phyloP scores from a whole-genome alignment of 176 grass and related monocot species.

The Triticum timopheevii region DNA sequence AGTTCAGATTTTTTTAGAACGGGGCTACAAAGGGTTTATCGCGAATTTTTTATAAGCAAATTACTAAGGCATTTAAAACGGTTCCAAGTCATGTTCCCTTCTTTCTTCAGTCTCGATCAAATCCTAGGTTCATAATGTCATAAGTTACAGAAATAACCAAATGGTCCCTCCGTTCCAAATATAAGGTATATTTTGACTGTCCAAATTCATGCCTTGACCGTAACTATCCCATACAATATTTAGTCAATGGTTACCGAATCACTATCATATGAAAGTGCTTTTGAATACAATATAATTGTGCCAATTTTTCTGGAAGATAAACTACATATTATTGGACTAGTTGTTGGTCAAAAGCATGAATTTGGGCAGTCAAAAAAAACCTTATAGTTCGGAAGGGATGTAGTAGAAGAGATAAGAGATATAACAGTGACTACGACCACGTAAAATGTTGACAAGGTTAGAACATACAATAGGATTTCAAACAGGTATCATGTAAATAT shows the following conservation, averaged over 20 bases:
- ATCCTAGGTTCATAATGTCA: not conserved
- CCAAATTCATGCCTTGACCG: no score
- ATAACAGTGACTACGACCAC: not conserved
- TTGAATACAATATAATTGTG: no score
- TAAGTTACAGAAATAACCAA: constrained; percentile 20
- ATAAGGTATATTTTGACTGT: no score
- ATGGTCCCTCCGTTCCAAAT: not conserved
- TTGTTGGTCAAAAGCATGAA: no score
- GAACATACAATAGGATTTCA: constrained; percentile 11
- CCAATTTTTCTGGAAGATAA: no score
- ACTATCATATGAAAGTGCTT: no score
- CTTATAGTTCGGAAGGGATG: no score
- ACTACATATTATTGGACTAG: no score
- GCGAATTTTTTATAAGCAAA: not conserved
- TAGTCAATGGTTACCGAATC: no score
- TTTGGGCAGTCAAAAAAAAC: no score
- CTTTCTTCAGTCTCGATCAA: not conserved
- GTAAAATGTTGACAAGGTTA: not conserved
- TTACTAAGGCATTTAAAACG: constrained; percentile 3
- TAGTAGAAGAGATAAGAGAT: not conserved
- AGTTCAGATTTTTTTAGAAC: constrained; percentile 13
- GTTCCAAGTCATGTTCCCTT: not conserved
- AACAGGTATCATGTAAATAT: constrained; percentile 4
- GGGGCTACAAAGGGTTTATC: not conserved
- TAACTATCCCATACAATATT: no score